Evolutionary conservation across 371 early-diverging fungal species (phyloP), one percentile per base, ranked within the genome.

Genomic region (Mortierella sp.): DNA sequence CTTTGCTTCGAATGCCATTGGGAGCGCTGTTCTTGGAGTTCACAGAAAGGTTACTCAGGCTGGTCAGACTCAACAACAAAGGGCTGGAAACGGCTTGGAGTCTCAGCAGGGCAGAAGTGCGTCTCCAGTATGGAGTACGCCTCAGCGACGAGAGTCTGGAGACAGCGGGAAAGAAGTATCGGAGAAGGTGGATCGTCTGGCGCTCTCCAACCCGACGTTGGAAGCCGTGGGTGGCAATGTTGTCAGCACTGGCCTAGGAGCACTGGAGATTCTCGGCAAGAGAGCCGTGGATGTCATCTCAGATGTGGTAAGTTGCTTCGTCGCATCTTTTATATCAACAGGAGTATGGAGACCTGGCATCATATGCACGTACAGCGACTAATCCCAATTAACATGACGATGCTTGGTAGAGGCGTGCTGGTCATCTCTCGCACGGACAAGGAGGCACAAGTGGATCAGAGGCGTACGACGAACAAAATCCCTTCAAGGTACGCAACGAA

Each of bases 221-320:
- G 82, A 82, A 22, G 75, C 34, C 11, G 82, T 82, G 9, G 71
- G 82, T 13, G 80, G 80, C 6, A 80, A 80, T 50, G 82, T 82
- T 13, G 75, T 82, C 41, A 77, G 82, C 52, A 77, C 82, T 19
- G 82, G 82, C 22, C 63, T 82, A 2, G 82, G 82, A n/a, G 82
- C 82, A 2, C 66, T 82, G 10, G 82, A 82, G 34, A 82, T 70
- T 26, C 45, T 82, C 3, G 82, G 82, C 37, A 82, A 82, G 63
- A 82, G 68, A 43, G 82, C 82, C 1, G 82, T 77, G 0, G 82
- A 77, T 66, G 82, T 77, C 69, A 82, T 82, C 34, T 77, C 82
- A 5, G 82, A 82, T 40, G 82, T 82, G 75, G 82, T 81, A 74
- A 53, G 77, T 45, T 8, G 10, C 39, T 22, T 24, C 19, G 52